Base-by-base conservation (phyloP, 2,329 filamentous ascomycete genomes). In the Nakataea oryzae region DNA sequence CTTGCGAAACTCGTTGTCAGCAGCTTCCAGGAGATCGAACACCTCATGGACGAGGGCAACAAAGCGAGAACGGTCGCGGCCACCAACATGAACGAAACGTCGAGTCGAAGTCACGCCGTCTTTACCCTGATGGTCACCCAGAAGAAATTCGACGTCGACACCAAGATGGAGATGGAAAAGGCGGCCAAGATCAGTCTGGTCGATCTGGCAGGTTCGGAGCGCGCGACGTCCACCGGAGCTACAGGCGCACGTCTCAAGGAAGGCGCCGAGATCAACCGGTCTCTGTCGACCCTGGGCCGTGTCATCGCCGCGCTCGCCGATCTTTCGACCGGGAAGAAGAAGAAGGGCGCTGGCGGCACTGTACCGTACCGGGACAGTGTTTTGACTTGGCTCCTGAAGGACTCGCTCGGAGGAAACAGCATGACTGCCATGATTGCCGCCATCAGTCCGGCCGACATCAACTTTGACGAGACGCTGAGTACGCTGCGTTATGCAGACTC, bases 371-470 rank as follows among this genome's bases (percentile, higher is more conserved):
- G 95, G 66, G 95, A 99, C 75, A 96, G 91, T 1, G 87, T 88
- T 67, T 76, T 88, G 60, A 88, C 85, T 0, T 88, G 93, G 93
- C 82, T 99, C 4, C 82, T 99, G 66, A 97, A 97, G 73, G 95
- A 99, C 74, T 96, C 90, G 1, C 81, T 99, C 0, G 95, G 95
- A 14, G 95, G 95, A 62, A 99, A 99, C 81, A 93, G 88, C 71
- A 99, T 97, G 76, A 99, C 95, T 12, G 95, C 95, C 65, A 99
- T 99, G 95, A 97, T 99, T 69, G 95, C 95, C 11, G 97, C 95
- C 73, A 96, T 99, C 68, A 88, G 92, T 6, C 95, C 95, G 0
- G 88, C 90, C 0, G 95, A 99, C 63, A 62, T 62, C 58, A 62
- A 62, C 76, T 97, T 99, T 72, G 95, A 99, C 63, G 95, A 99